Conservation (phyloP, 2,329 filamentous ascomycete species). For the Ophiocordyceps camponoti-saundersi region DNA sequence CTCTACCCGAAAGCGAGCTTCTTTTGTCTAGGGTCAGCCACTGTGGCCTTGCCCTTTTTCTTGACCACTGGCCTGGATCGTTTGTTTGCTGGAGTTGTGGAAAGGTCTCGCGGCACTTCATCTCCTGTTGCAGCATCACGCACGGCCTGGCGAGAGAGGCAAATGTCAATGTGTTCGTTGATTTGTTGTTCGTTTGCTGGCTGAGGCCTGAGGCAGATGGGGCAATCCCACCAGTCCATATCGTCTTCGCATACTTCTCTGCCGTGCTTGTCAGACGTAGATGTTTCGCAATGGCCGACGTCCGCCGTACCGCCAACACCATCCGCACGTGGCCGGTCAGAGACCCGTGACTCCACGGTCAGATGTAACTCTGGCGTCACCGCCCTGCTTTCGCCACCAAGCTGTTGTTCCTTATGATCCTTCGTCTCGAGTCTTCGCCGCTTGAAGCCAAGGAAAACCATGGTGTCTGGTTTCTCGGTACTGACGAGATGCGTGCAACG, state of each 20-base stretch:
- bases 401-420: slow-evolving; percentile 3
- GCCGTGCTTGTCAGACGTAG: slow-evolving; percentile 18
- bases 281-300: background rate
- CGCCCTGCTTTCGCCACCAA: slow-evolving; percentile 18
- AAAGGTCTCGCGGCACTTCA: slow-evolving; percentile 8
- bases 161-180: slow-evolving; percentile 86
- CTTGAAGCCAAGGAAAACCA: slow-evolving; percentile 60
- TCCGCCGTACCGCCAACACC: background rate
- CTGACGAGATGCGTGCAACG: slow-evolving; percentile 76
- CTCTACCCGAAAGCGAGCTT: slow-evolving; percentile 34
- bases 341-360: slow-evolving; percentile 52
- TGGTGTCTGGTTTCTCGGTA: slow-evolving; percentile 63
- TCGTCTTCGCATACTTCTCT: slow-evolving; percentile 31
- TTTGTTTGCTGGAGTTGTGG: slow-evolving; percentile 20
- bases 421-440: slow-evolving; percentile 10
- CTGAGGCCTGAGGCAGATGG: slow-evolving; percentile 69
- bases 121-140: slow-evolving; percentile 57
- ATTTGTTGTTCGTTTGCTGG: slow-evolving; percentile 57
- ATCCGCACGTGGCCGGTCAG: slow-evolving; percentile 34
- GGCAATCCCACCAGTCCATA: slow-evolving; percentile 61
- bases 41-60: slow-evolving; percentile 19
- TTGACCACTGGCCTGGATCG: slow-evolving; percentile 16
- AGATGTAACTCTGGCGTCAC: slow-evolving; percentile 16
- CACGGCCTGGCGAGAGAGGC: slow-evolving; percentile 73
- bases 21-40: slow-evolving; percentile 28